Evolutionary conservation across 2,329 filamentous ascomycete species (phyloP), one percentile per base, ranked within the genome.

Genomic region (Xylariaceae sp.): DNA sequence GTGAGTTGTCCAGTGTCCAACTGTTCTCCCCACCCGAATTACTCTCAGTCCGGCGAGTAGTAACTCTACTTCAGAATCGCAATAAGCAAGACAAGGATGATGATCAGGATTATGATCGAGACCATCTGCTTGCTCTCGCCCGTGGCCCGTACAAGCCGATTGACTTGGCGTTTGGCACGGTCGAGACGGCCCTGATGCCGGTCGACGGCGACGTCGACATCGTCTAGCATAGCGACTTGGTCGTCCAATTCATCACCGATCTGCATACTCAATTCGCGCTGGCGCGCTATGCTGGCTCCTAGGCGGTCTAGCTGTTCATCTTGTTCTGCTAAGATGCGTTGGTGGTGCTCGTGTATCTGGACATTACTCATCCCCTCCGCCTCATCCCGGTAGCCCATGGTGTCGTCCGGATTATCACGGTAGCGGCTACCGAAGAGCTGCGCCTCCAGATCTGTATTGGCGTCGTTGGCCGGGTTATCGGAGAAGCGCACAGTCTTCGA

Each of bases 161-260:
- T 87, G 62, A 99, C 77, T 66, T 87, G 81, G 65, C 82, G 83
- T 67, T 85, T 82, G 37, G 93, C 94, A 8, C 90, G 80, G 65
- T 92, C 85, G 55, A 99, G 78, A 53, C 89, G 85, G 30, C 79
- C 80, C 72, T 88, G 83, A 75, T 97, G 92, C 59, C 92, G 79
- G 72, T 96, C 92, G 6, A 92, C 89, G 17, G 88, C 82, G 50
- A 83, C 82, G 71, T 97, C 94, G 50, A 95, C 86, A 68, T 96
- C 93, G 72, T 97, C 93, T 35, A 99, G 80, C 79, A 99, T 80
- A 67, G 88, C 82, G 44, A 95, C 89, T 70, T 99, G 94, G 66
- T 86, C 88, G 68, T 97, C 94, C 42, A 99, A 81, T 79, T 99
- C 94, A 73, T 97, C 90, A 35, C 94, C 93, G 69, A 99, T 97